phyloP scores from a whole-genome alignment of 2,329 filamentous ascomycete genomes.

The Fusarium piperis region DNA sequence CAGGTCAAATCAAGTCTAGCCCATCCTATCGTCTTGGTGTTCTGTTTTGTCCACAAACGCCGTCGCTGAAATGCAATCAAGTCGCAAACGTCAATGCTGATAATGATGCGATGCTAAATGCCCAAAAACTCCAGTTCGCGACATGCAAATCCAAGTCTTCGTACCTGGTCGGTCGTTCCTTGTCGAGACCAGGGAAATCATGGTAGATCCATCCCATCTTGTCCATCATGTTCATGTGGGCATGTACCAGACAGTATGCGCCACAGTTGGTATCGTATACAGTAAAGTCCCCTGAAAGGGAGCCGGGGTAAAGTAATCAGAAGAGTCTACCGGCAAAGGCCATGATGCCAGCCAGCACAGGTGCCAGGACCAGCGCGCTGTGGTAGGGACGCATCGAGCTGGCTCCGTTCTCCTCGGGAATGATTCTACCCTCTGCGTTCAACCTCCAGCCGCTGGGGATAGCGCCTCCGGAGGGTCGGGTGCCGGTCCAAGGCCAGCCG shows the following conservation, averaged over 20 bases:
- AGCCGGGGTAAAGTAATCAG: constrained; percentile 13
- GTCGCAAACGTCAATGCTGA: constrained; percentile 12
- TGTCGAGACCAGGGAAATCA: neutral
- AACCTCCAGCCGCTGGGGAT: constrained; percentile 86
- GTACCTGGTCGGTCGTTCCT: neutral
- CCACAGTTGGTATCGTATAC: constrained; percentile 14
- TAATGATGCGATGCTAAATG: neutral
- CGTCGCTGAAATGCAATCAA: constrained; percentile 25
- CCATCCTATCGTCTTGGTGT: constrained; percentile 1
- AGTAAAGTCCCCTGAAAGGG: neutral
- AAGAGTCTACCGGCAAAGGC: constrained; percentile 37
- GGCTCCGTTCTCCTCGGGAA: constrained; percentile 66
- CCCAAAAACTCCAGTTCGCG: constrained; percentile 17
- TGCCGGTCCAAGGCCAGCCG: constrained; percentile 74
- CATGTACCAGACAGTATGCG: neutral
- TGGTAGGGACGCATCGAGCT: constrained; percentile 28
- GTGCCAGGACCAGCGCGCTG: constrained; percentile 37
- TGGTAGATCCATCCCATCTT: neutral
- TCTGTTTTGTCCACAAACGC: constrained; percentile 20
- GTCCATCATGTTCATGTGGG: constrained; percentile 1
- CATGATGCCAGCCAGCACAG: constrained; percentile 41
- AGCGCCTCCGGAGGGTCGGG: constrained; percentile 60
- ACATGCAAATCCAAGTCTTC: constrained; percentile 15
- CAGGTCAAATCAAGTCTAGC: neutral
- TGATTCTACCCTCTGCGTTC: constrained; percentile 80